A percentile compares a stretch with the other conserved stretches of the same genome.
Evolutionary conservation across 305 asterid species (phyloP).

Genomic region (Andrographis paniculata): DNA sequence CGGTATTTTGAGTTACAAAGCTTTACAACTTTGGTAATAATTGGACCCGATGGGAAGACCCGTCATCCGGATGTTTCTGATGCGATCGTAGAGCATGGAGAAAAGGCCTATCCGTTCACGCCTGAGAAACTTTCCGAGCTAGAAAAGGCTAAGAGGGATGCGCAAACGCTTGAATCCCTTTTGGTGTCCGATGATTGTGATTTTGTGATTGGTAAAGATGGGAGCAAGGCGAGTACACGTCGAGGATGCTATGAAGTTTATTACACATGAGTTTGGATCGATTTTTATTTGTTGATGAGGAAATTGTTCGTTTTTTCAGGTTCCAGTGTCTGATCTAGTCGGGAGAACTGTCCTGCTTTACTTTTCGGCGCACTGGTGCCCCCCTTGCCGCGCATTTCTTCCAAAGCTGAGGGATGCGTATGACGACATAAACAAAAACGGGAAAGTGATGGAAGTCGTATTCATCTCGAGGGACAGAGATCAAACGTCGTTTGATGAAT

Average conservation of each 20-base stretch:
- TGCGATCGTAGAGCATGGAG: slow-evolving; percentile 68
- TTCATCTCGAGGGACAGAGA: slow-evolving; percentile 87
- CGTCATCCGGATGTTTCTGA: slow-evolving; percentile 58
- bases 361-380: slow-evolving; percentile 96
- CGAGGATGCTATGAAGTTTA: background rate
- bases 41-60: slow-evolving; percentile 88
- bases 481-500: slow-evolving; percentile 61
- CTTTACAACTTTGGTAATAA: slow-evolving; percentile 58
- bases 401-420: slow-evolving; percentile 61
- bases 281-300: background rate
- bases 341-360: slow-evolving; percentile 77
- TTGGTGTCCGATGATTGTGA: slow-evolving; percentile 48
- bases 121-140: slow-evolving; percentile 65
- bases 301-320: slow-evolving; percentile 24
- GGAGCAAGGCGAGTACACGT: slow-evolving; percentile 43
- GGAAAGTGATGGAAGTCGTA: slow-evolving; percentile 44
- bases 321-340: slow-evolving; percentile 63
- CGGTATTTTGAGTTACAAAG: slow-evolving; percentile 51
- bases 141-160: slow-evolving; percentile 61
- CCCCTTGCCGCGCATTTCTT: slow-evolving; percentile 87
- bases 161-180: slow-evolving; percentile 83
- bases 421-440: slow-evolving; percentile 42
- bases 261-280: background rate
- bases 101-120: slow-evolving; percentile 70
- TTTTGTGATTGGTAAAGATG: slow-evolving; percentile 64